Conservation (phyloP, 176 grass and related monocot species). For the Musa itinerans region DNA sequence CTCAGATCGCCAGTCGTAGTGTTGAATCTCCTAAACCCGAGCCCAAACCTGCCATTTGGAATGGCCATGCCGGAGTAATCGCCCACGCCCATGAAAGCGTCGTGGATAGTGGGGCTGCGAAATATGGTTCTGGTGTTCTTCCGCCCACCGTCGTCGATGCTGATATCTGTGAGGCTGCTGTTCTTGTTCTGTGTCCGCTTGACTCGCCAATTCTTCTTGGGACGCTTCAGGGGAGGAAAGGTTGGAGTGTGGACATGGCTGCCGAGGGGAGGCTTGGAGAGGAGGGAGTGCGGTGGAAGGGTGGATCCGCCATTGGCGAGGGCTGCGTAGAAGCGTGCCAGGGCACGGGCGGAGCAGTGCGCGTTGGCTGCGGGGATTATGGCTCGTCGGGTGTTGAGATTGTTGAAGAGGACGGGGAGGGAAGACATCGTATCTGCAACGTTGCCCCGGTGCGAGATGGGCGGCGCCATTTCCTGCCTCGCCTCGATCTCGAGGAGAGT, state of each 20-base stretch:
- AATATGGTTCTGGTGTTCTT: slow-evolving; percentile 29
- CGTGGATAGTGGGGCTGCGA: slow-evolving; percentile 32
- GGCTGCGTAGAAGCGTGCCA: slow-evolving; percentile 77
- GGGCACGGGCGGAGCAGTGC: slow-evolving; percentile 79
- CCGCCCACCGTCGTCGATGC: slow-evolving; percentile 16
- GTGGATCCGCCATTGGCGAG: slow-evolving; percentile 40
- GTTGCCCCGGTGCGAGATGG: slow-evolving; percentile 21
- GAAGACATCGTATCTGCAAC: slow-evolving; percentile 47
- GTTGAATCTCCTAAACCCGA: slow-evolving; percentile 73
- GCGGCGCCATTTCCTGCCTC: slow-evolving; percentile 23
- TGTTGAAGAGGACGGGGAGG: slow-evolving; percentile 64
- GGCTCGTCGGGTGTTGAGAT: slow-evolving; percentile 61
- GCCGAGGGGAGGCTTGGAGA: slow-evolving; percentile 47
- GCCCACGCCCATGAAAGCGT: slow-evolving; percentile 57
- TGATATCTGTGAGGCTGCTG: slow-evolving; percentile 28
- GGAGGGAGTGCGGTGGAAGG: slow-evolving; percentile 51
- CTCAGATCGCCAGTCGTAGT: slow-evolving; percentile 14
- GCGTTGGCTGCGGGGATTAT: slow-evolving; percentile 85
- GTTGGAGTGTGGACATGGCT: slow-evolving; percentile 60
- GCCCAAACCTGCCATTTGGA: slow-evolving; percentile 55
- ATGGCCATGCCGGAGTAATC: slow-evolving; percentile 45
- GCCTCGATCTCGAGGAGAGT: slow-evolving; percentile 35
- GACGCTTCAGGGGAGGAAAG: slow-evolving; percentile 21
- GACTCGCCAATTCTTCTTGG: slow-evolving; percentile 34
- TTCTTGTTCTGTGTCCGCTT: slow-evolving; percentile 15